Conservation (phyloP, 805 yeast species). For the Maudiozyma saulgeensis region DNA sequence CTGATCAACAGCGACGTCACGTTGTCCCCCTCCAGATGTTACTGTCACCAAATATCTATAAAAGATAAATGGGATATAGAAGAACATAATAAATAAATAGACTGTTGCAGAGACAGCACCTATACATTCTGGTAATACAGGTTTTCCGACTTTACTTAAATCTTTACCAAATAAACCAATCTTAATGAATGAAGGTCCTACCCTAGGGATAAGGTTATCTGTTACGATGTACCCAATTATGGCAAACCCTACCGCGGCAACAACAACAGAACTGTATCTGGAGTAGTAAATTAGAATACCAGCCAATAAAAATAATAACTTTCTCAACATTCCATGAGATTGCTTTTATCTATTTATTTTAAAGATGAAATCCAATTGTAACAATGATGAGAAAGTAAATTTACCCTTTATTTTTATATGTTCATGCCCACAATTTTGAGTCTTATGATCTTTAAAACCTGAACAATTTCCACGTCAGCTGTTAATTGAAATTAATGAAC, state of each 20-base stretch:
- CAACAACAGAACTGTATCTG: conserved; percentile 17
- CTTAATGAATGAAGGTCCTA: conserved; percentile 55
- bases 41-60: conserved; percentile 57
- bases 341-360: too few relatives aligned
- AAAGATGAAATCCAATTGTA: background rate
- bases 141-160: conserved; percentile 62
- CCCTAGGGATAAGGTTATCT: conserved; percentile 52
- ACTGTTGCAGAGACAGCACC: conserved; percentile 84
- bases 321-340: conserved; percentile 3
- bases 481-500: too few relatives aligned
- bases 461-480: too few relatives aligned
- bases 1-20: conserved; percentile 24
- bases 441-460: background rate
- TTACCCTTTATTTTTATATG: background rate
- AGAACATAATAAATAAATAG: conserved; percentile 69
- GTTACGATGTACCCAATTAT: conserved; percentile 58
- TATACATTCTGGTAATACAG: conserved; percentile 79
- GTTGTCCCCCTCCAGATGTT: conserved; percentile 51
- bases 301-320: conserved; percentile 8
- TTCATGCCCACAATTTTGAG: background rate
- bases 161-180: conserved; percentile 85
- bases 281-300: conserved; percentile 12
- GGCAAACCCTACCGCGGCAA: conserved; percentile 56
- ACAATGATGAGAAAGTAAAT: too few relatives aligned
- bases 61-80: conserved; percentile 82